These are phyloP conservation scores for Periconia sp. DNA, from an alignment of 2,329 filamentous ascomycete species.

Conservation along the genomic window DNA sequence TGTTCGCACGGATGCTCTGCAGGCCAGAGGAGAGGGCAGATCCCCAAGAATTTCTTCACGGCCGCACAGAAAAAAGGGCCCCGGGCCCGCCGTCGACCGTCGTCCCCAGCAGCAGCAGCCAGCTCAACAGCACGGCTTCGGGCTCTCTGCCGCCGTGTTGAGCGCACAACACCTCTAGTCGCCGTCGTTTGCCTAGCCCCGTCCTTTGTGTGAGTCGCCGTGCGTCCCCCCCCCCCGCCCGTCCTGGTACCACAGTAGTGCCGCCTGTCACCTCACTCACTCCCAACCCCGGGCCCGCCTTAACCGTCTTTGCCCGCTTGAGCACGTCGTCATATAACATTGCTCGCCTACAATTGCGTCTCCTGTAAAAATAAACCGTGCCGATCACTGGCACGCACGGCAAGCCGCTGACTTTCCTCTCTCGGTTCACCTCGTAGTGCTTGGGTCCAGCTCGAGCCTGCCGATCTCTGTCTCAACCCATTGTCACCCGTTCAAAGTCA, in stretches of 20 bases:
- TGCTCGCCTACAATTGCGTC: conserved; percentile 3
- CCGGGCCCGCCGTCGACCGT: too few relatives aligned
- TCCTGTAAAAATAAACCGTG: not conserved
- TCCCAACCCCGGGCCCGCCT: conserved; percentile 3
- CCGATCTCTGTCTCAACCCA: conserved; percentile 14
- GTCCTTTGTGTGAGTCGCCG: not conserved
- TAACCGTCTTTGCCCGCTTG: conserved; percentile 7
- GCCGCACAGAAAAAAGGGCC: too few relatives aligned
- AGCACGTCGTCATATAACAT: conserved; percentile 19
- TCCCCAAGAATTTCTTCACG: too few relatives aligned
- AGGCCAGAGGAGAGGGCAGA: too few relatives aligned
- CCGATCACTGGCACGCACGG: conserved; percentile 17
- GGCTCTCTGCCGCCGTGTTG: not conserved
- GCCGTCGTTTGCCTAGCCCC: not conserved
- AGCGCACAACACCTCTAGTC: not conserved
- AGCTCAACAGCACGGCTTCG: not conserved
- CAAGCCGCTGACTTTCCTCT: conserved; percentile 12
- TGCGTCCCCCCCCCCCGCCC: too few relatives aligned
- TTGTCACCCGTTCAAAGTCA: conserved; percentile 12
- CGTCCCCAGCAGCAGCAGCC: too few relatives aligned
- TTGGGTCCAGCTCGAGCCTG: too few relatives aligned
- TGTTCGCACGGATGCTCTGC: too few relatives aligned
- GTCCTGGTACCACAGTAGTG: too few relatives aligned
- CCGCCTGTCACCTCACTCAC: not conserved
- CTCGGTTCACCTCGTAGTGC: conserved; percentile 1